These are phyloP conservation scores for Peterozyma xylosa DNA, from an alignment of 805 yeast genomes.

Conservation along the genomic window DNA sequence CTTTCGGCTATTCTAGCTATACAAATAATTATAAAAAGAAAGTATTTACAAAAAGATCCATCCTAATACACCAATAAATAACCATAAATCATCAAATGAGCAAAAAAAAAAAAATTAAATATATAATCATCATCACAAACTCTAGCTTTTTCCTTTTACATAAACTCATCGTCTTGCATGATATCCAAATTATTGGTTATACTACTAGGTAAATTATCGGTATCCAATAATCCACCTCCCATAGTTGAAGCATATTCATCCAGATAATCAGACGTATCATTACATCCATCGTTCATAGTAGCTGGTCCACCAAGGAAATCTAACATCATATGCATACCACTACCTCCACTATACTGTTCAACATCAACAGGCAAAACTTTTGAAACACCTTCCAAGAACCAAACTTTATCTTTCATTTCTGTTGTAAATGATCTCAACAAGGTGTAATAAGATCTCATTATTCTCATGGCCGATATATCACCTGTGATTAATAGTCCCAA, in stretches of 20 bases:
- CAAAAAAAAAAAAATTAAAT: conserved; percentile 13
- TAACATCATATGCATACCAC: conserved; percentile 89
- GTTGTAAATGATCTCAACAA: conserved; percentile 73
- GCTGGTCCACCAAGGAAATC: conserved; percentile 71
- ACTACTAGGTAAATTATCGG: conserved; percentile 51
- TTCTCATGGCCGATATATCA: conserved; percentile 81
- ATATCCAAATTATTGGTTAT: conserved; percentile 42
- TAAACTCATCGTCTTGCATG: conserved; percentile 38
- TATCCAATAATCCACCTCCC: conserved; percentile 35
- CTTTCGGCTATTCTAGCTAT: background rate
- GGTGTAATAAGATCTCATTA: conserved; percentile 83
- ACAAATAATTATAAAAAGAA: background rate
- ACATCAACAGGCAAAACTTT: conserved; percentile 86
- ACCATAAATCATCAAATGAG: conserved; percentile 19
- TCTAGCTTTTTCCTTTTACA: conserved; percentile 13
- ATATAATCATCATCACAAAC: too few relatives aligned
- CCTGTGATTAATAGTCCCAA: conserved; percentile 74
- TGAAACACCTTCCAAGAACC: conserved; percentile 92
- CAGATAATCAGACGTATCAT: conserved; percentile 31
- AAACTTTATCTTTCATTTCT: conserved; percentile 82
- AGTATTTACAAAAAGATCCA: background rate
- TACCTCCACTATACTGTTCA: conserved; percentile 85
- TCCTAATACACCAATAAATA: background rate
- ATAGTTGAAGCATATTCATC: conserved; percentile 31
- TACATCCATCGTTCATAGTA: conserved; percentile 23